Evolutionary conservation across 2,329 filamentous ascomycete genomes (phyloP).

Genomic region (Dothideomycetidae sp.): DNA sequence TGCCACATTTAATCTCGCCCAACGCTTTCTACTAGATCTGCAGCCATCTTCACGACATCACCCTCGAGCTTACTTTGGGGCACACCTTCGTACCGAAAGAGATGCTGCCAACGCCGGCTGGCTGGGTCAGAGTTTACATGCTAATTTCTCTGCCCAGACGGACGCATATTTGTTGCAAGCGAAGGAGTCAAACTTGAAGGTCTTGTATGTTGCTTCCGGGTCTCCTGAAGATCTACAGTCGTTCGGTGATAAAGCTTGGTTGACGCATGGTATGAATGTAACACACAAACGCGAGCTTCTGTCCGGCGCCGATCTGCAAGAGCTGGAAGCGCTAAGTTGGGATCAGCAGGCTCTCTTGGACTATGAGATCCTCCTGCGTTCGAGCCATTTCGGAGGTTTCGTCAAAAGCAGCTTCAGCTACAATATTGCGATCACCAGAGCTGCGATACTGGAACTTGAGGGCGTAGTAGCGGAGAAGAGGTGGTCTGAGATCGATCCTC

Average conservation of each 20-base stretch:
- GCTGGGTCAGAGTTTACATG: conserved; percentile 13
- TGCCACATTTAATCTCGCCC: conserved; percentile 21
- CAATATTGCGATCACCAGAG: conserved; percentile 33
- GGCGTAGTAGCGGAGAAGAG: conserved; percentile 12
- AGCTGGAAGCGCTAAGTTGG: conserved; percentile 52
- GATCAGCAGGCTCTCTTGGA: conserved; percentile 35
- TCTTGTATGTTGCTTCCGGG: conserved; percentile 34
- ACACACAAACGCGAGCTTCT: conserved; percentile 33
- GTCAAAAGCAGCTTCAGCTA: conserved; percentile 35
- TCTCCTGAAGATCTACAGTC: conserved; percentile 24
- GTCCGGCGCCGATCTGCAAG: conserved; percentile 25
- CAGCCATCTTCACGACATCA: conserved; percentile 19
- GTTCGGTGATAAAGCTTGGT: conserved; percentile 25
- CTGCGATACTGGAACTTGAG: conserved; percentile 18
- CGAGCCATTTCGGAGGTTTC: conserved; percentile 31
- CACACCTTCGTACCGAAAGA: conserved; percentile 25
- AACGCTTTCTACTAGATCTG: conserved; percentile 17
- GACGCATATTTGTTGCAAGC: conserved; percentile 26
- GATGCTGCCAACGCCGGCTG: conserved; percentile 24
- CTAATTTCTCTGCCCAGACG: conserved; percentile 26
- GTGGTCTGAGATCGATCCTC: conserved; percentile 16
- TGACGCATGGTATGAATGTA: conserved; percentile 25
- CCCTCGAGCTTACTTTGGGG: conserved; percentile 24
- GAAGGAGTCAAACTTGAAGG: conserved; percentile 14
- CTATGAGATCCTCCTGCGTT: conserved; percentile 35